Conservation (phyloP, 257 asterid species). For the Handroanthus guayacan region DNA sequence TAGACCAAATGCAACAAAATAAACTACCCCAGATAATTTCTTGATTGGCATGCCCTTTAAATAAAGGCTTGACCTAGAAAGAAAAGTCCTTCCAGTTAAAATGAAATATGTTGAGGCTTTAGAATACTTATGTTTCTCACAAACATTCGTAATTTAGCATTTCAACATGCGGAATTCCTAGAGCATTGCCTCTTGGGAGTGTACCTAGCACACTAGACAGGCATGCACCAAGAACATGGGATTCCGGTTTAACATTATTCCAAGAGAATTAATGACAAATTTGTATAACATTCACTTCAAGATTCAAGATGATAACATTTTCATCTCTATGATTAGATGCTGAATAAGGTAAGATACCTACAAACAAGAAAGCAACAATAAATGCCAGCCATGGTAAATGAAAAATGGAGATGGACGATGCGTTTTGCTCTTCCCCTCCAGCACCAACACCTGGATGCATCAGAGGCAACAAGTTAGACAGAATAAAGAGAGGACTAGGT, state of each 20-base stretch:
- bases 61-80: conserved; percentile 6
- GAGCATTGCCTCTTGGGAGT: not conserved
- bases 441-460: conserved; percentile 83
- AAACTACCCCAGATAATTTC: too few species aligned
- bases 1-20: not conserved
- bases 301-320: conserved; percentile 9
- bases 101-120: not conserved
- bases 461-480: conserved; percentile 25
- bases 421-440: conserved; percentile 95
- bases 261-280: conserved; percentile 7
- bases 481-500: conserved; percentile 2
- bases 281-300: not conserved
- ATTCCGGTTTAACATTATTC: not conserved
- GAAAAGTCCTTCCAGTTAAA: not conserved
- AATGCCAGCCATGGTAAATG: conserved; percentile 87
- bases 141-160: not conserved
- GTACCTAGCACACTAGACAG: not conserved
- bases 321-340: conserved; percentile 40
- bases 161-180: not conserved
- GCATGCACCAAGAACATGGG: not conserved
- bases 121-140: not conserved
- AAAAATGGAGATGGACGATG: conserved; percentile 68
- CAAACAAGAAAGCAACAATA: conserved; percentile 90
- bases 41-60: not conserved
- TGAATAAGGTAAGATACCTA: conserved; percentile 87